Evolutionary conservation across 2,329 filamentous ascomycete genomes (phyloP).

Genomic region (Phaeosphaeria sp.): DNA sequence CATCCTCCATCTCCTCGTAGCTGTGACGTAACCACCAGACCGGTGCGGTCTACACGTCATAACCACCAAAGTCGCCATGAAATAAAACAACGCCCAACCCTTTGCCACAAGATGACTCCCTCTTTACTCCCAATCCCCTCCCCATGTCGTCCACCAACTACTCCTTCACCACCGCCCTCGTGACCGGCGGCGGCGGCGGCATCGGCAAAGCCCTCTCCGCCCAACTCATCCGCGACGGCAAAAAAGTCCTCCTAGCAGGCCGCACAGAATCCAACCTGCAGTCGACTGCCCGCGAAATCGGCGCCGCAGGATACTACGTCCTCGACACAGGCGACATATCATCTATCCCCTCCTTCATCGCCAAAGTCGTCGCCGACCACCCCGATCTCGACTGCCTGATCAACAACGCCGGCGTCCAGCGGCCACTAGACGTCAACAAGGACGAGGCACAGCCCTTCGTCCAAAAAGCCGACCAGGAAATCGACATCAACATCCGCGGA

Average conservation of each 20-base stretch:
- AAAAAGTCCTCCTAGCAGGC: conserved; percentile 61
- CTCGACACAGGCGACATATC: conserved; percentile 58
- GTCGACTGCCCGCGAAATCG: conserved; percentile 52
- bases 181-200: conserved; percentile 56
- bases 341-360: conserved; percentile 54
- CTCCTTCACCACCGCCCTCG: conserved; percentile 54
- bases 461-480: conserved; percentile 61
- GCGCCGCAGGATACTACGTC: conserved; percentile 59
- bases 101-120: neutral
- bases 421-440: conserved; percentile 57
- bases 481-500: conserved; percentile 65
- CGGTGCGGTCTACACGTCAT: neutral
- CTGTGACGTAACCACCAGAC: neutral
- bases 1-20: neutral
- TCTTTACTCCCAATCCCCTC: neutral
- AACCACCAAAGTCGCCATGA: neutral
- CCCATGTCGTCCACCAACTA: conserved; percentile 31
- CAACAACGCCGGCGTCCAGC: conserved; percentile 66
- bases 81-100: neutral
- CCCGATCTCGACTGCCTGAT: conserved; percentile 64
- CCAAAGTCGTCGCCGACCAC: conserved; percentile 56
- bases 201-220: conserved; percentile 59
- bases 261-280: conserved; percentile 63
- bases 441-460: conserved; percentile 51
- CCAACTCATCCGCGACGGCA: conserved; percentile 53